Percentiles rank a stretch among this genome's conserved stretches.
These are phyloP conservation scores for Torulaspora globosa DNA, from an alignment of 1,139 yeast species.

Conservation along the genomic window DNA sequence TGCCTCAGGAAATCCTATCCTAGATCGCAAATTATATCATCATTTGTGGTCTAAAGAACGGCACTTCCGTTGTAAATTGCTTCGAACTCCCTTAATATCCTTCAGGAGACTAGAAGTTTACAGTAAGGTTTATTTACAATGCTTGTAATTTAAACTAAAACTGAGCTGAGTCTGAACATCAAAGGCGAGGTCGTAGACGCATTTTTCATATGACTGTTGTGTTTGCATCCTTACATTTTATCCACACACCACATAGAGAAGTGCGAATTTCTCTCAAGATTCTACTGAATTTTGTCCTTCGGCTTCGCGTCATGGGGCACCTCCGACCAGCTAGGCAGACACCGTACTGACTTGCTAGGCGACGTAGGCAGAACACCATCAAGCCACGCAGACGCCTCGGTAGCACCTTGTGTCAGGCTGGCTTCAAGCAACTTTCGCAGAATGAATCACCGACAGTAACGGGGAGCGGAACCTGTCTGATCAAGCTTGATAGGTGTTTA, in stretches of 20 bases:
- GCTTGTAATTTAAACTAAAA: too few species aligned
- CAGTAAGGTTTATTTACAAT: too few species aligned
- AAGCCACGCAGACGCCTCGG: not conserved
- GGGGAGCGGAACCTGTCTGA: constrained; percentile 4
- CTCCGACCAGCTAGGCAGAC: constrained; percentile 1
- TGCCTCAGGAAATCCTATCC: constrained; percentile 40
- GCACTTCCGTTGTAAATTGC: constrained; percentile 2
- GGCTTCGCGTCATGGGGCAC: not conserved
- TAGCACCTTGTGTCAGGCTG: not conserved
- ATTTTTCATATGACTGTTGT: not conserved
- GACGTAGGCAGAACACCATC: not conserved
- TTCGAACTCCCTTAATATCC: not conserved
- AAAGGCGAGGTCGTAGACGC: too few species aligned
- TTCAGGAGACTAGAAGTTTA: not conserved
- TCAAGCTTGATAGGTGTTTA: constrained; percentile 1
- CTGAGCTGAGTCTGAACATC: not conserved
- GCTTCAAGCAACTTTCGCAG: not conserved
- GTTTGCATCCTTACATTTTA: not conserved
- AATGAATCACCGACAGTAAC: constrained; percentile 6
- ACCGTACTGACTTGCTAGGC: not conserved
- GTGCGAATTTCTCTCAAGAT: not conserved
- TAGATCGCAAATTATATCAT: constrained; percentile 70
- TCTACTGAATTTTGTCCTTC: not conserved
- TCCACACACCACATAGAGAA: not conserved
- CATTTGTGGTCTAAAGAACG: constrained; percentile 29